phyloP scores from a whole-genome alignment of 345 rosid species.

The Populus simonii region DNA sequence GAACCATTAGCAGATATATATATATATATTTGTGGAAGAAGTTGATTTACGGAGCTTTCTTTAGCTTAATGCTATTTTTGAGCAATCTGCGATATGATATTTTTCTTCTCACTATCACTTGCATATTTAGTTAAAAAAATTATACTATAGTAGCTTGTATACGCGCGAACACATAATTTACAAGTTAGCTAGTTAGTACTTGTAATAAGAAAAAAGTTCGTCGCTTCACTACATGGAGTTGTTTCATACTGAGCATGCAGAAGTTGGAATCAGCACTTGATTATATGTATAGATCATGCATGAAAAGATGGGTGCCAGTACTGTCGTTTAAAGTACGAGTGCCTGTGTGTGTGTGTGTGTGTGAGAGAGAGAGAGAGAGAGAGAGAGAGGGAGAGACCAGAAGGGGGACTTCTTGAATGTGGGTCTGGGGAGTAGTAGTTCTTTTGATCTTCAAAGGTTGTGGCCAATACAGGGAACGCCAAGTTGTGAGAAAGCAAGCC shows the following conservation, averaged over 20 bases:
- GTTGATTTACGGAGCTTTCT: background rate
- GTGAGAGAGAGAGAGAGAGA: background rate
- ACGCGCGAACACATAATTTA: background rate
- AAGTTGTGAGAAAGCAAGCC: conserved; percentile 46
- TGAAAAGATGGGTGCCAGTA: background rate
- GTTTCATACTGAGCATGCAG: no score
- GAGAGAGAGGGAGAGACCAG: conserved; percentile 18
- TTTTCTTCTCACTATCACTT: background rate
- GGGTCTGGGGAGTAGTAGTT: conserved; percentile 70
- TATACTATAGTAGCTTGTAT: background rate
- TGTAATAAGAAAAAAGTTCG: background rate
- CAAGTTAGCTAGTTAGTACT: background rate
- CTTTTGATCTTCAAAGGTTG: conserved; percentile 51
- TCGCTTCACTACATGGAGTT: background rate
- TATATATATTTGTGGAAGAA: background rate
- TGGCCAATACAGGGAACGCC: conserved; percentile 39
- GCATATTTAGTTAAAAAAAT: background rate
- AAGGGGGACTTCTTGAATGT: conserved; percentile 48
- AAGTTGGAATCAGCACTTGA: background rate
- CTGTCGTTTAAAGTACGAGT: background rate
- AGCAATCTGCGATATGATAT: background rate
- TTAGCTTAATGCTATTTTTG: background rate
- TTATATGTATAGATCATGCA: background rate
- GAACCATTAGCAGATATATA: background rate
- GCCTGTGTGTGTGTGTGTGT: background rate